These are phyloP conservation scores for Rutstroemia sydowiana DNA, from an alignment of 2,329 filamentous ascomycete genomes.

Conservation along the genomic window DNA sequence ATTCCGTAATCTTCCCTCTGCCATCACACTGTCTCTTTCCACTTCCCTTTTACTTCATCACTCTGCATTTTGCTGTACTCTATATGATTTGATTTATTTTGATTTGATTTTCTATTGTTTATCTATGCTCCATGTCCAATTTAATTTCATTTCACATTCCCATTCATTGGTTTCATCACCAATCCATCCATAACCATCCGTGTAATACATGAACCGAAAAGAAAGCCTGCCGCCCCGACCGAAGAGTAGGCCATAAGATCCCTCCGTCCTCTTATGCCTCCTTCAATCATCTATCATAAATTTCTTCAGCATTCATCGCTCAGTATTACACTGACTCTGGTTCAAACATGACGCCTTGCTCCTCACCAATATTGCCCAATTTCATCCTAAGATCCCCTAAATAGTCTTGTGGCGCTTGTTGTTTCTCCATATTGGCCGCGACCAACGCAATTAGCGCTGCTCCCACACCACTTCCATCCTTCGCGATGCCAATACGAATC, in stretches of 20 bases:
- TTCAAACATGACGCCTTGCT: no score
- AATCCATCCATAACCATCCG: no score
- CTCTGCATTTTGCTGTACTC: background rate
- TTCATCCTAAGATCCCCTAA: conserved; percentile 7
- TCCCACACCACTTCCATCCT: conserved; percentile 93
- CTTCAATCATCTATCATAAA: background rate
- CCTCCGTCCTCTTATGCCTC: no score
- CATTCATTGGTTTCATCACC: no score
- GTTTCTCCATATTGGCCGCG: conserved; percentile 51
- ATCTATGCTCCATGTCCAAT: no score
- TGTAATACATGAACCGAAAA: no score
- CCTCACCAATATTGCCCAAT: background rate
- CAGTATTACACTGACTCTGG: background rate
- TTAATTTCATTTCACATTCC: no score
- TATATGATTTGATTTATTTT: background rate
- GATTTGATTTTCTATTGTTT: background rate
- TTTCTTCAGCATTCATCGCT: background rate
- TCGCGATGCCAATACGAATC: conserved; percentile 91
- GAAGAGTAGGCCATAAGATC: no score
- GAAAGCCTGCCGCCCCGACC: no score
- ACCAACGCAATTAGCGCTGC: conserved; percentile 91
- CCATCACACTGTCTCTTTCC: no score
- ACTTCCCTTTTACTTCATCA: background rate
- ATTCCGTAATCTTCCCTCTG: no score
- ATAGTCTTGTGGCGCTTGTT: conserved; percentile 13